A percentile compares a stretch with the other conserved stretches of the same genome.
Conservation (phyloP, 2,329 filamentous ascomycete species). For the Paecilomyces niveus region DNA sequence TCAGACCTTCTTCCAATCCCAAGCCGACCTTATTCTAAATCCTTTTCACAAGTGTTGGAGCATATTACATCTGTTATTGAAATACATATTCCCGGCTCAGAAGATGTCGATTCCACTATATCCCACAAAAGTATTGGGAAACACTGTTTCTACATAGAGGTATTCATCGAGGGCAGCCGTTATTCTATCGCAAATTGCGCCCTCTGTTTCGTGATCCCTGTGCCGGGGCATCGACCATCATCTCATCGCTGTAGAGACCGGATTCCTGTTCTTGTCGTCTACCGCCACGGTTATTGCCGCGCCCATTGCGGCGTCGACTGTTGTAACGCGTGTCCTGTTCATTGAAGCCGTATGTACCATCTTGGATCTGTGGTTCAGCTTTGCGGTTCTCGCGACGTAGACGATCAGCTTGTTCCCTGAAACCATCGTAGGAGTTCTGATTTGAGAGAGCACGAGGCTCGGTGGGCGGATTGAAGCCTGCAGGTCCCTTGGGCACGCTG, state of each 20-base stretch:
- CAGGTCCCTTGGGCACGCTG: conserved; percentile 1
- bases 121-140: neutral
- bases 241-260: conserved; percentile 33
- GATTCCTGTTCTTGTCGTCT: conserved; percentile 11
- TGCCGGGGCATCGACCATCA: conserved; percentile 32
- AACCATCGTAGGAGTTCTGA: conserved; percentile 22
- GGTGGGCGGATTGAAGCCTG: conserved; percentile 9
- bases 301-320: conserved; percentile 1
- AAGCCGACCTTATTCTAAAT: neutral
- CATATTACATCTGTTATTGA: neutral
- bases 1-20: neutral
- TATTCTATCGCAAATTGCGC: conserved; percentile 4
- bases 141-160: neutral
- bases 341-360: conserved; percentile 33
- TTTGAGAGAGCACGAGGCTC: conserved; percentile 6
- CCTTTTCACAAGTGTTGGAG: neutral
- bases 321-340: conserved; percentile 11
- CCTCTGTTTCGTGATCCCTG: conserved; percentile 14
- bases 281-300: conserved; percentile 6
- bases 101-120: neutral
- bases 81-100: neutral
- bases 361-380: conserved; percentile 27
- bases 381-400: conserved; percentile 28
- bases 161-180: neutral
- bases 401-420: conserved; percentile 35